Conservation (phyloP, 768 basidiomycete genomes). For the Tephrocybe sp. region DNA sequence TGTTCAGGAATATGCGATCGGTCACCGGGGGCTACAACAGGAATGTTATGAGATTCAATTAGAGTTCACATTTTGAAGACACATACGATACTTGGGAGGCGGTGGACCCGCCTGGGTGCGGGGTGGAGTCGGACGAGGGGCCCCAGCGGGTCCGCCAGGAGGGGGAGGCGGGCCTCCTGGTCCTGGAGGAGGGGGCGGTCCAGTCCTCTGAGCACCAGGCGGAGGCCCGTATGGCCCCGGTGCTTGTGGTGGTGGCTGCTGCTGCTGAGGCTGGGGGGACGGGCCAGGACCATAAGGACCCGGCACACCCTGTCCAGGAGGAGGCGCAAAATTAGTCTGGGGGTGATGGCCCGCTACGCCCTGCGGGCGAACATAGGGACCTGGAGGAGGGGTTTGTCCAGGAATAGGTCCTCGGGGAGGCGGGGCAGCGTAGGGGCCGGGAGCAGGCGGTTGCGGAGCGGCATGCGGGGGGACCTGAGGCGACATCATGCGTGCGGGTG, state of each 20-base stretch:
- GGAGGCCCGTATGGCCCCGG: conserved; percentile 44
- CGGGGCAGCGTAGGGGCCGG: conserved; percentile 51
- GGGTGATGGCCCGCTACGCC: conserved; percentile 20
- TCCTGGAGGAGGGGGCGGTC: conserved; percentile 22
- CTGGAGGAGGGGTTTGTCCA: conserved; percentile 45
- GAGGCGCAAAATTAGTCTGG: conserved; percentile 23
- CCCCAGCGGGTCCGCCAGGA: conserved; percentile 34
- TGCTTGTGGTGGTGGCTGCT: conserved; percentile 23
- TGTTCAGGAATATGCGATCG: conserved; percentile 86
- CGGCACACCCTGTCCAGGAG: conserved; percentile 29
- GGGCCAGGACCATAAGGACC: conserved; percentile 21
- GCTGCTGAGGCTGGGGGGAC: conserved; percentile 20
- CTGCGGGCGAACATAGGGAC: conserved; percentile 36
- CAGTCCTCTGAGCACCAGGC: conserved; percentile 30
- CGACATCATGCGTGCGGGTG: conserved; percentile 47
- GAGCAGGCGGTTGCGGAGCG: conserved; percentile 40
- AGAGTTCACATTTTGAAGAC: neutral
- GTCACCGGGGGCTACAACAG: conserved; percentile 76
- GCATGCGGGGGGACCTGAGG: conserved; percentile 41
- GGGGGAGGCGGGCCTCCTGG: conserved; percentile 18
- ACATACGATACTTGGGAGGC: conserved; percentile 50
- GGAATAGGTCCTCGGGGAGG: conserved; percentile 39
- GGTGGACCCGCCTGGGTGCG: conserved; percentile 27
- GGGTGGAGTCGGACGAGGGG: conserved; percentile 21
- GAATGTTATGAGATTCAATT: conserved; percentile 1